Conservation (phyloP, 805 yeast species). For the Saturnispora halmiae region DNA sequence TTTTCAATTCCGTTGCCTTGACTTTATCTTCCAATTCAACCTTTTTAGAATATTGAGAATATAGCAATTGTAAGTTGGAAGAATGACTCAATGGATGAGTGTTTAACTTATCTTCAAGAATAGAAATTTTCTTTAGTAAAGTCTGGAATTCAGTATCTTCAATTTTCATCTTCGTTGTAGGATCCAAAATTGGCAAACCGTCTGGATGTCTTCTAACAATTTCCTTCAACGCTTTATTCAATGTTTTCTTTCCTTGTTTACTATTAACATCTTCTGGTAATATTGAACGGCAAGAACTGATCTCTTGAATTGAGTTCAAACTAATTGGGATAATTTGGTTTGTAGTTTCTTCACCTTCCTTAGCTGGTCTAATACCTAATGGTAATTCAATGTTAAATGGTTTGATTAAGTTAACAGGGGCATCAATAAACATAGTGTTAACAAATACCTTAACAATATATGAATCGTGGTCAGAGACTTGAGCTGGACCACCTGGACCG, state of each 20-base stretch:
- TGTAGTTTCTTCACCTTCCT: slow-evolving; percentile 57
- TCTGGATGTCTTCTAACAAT: slow-evolving; percentile 78
- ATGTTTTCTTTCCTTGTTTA: slow-evolving; percentile 47
- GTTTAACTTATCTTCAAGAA: slow-evolving; percentile 63
- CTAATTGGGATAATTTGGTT: slow-evolving; percentile 82
- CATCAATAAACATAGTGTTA: slow-evolving; percentile 64
- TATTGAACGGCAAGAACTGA: slow-evolving; percentile 73
- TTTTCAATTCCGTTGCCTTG: slow-evolving; percentile 50
- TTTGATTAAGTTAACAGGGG: slow-evolving; percentile 77
- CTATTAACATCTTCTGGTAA: slow-evolving; percentile 71
- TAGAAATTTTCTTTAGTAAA: slow-evolving; percentile 69
- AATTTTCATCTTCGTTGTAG: slow-evolving; percentile 87
- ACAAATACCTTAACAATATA: slow-evolving; percentile 82
- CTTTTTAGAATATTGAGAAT: slow-evolving; percentile 56
- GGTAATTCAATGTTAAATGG: slow-evolving; percentile 72
- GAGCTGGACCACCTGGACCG: slow-evolving; percentile 40
- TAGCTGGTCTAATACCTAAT: slow-evolving; percentile 82
- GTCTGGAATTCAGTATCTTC: slow-evolving; percentile 57
- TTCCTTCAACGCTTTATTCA: slow-evolving; percentile 66
- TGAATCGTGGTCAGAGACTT: slow-evolving; percentile 76
- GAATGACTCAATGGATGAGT: slow-evolving; percentile 62
- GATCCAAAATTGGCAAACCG: slow-evolving; percentile 87
- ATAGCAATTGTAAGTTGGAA: slow-evolving; percentile 51
- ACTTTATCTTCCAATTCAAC: slow-evolving; percentile 52
- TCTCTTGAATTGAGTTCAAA: slow-evolving; percentile 58